phyloP scores from a whole-genome alignment of 2,329 filamentous ascomycete genomes.

The Thielaviopsis punctulata region DNA sequence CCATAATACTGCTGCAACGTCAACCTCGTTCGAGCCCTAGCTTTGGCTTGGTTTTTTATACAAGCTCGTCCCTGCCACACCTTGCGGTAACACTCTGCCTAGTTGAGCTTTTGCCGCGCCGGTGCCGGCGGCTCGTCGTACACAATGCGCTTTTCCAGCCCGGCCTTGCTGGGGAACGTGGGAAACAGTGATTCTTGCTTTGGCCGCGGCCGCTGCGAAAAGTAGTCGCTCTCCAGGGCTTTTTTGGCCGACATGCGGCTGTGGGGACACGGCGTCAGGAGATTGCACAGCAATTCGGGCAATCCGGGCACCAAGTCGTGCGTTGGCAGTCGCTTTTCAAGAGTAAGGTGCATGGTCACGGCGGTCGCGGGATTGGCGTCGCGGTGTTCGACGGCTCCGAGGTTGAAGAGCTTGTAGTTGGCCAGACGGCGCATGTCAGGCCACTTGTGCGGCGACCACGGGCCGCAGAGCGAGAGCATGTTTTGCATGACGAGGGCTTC shows the following conservation, averaged over 20 bases:
- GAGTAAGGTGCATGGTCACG: neutral
- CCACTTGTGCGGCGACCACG: constrained; percentile 57
- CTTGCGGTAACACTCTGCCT: constrained; percentile 43
- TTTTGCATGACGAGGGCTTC: constrained; percentile 79
- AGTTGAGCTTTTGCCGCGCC: constrained; percentile 42
- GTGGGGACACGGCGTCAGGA: constrained; percentile 61
- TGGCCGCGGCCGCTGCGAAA: constrained; percentile 72
- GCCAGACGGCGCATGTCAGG: constrained; percentile 73
- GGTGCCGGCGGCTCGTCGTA: constrained; percentile 63
- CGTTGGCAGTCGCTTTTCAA: neutral
- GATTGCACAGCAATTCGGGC: constrained; percentile 44
- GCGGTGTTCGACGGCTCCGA: neutral
- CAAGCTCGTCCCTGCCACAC: constrained; percentile 49
- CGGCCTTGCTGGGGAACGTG: constrained; percentile 89
- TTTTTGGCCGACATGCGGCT: constrained; percentile 52
- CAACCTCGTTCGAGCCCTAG: constrained; percentile 30
- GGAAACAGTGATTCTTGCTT: constrained; percentile 90
- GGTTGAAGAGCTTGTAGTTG: constrained; percentile 27
- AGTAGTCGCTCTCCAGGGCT: constrained; percentile 68
- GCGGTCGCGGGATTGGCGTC: neutral
- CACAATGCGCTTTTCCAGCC: constrained; percentile 64
- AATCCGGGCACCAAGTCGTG: constrained; percentile 62
- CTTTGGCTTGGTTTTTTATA: constrained; percentile 48
- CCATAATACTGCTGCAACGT: no score
- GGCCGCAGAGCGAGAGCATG: constrained; percentile 79